Conservation (phyloP, 2,329 filamentous ascomycete genomes). For the Pyricularia sp. region DNA sequence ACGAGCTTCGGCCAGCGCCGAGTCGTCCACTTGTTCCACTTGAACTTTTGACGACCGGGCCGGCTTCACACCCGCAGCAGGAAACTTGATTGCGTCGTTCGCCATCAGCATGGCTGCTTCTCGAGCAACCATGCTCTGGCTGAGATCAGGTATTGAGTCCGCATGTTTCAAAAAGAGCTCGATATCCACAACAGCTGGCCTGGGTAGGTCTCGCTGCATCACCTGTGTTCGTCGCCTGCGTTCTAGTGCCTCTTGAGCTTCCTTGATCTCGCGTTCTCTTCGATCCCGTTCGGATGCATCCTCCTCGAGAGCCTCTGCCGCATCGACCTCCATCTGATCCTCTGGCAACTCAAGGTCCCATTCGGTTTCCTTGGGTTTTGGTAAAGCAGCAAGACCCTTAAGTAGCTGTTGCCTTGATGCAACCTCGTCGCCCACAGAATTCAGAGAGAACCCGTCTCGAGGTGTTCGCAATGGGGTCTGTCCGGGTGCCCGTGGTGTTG, state of each 20-base stretch:
- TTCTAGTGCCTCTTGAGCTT: constrained; percentile 61
- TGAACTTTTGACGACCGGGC: constrained; percentile 51
- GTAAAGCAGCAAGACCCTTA: constrained; percentile 68
- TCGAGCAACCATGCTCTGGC: constrained; percentile 60
- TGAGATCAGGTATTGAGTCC: constrained; percentile 48
- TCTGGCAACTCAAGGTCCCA: constrained; percentile 92
- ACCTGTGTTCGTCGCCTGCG: constrained; percentile 81
- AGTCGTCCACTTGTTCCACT: constrained; percentile 60
- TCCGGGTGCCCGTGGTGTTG: constrained; percentile 58
- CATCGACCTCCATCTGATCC: constrained; percentile 55
- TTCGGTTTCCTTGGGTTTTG: constrained; percentile 85
- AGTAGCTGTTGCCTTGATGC: constrained; percentile 60
- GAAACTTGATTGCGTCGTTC: constrained; percentile 69
- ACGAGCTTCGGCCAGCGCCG: constrained; percentile 63
- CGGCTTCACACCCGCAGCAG: constrained; percentile 42
- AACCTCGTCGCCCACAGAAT: constrained; percentile 57
- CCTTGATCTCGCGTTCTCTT: constrained; percentile 62
- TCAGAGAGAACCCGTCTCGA: constrained; percentile 78
- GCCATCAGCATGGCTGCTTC: constrained; percentile 76
- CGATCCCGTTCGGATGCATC: constrained; percentile 67
- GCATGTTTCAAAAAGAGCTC: constrained; percentile 57
- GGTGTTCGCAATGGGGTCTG: constrained; percentile 84
- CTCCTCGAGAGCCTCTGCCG: constrained; percentile 44
- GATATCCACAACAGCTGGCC: constrained; percentile 66
- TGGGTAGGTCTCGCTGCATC: constrained; percentile 75